A percentile compares a stretch with the other conserved stretches of the same genome.
phyloP scores from a whole-genome alignment of 2,329 filamentous ascomycete species.

The Xylariales sp. region DNA sequence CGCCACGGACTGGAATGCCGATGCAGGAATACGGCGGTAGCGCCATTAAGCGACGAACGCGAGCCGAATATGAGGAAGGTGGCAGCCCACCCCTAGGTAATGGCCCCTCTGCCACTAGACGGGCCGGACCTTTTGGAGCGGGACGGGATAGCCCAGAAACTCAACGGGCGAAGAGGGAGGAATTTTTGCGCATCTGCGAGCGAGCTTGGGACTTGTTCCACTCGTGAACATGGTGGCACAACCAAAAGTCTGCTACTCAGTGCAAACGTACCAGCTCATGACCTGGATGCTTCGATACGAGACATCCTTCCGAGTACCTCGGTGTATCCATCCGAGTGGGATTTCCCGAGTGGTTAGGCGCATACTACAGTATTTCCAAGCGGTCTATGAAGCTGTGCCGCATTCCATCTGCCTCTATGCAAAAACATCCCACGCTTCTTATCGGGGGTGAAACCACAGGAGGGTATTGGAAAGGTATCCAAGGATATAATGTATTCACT shows the following conservation, averaged over 20 bases:
- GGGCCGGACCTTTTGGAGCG: conserved; percentile 68
- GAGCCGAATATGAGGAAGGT: conserved; percentile 92
- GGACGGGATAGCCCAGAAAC: conserved; percentile 80
- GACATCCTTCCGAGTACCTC: no score
- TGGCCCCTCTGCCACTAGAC: conserved; percentile 56
- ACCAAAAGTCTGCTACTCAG: conserved; percentile 17
- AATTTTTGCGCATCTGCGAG: conserved; percentile 82
- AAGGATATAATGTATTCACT: conserved; percentile 4
- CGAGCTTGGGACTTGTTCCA: conserved; percentile 97
- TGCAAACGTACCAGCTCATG: conserved; percentile 19
- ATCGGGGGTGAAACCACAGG: no score
- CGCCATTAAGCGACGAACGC: conserved; percentile 66
- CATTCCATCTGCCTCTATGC: no score
- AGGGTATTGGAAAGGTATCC: not conserved
- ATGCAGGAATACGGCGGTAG: conserved; percentile 50
- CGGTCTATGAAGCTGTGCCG: no score
- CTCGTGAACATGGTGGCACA: conserved; percentile 51
- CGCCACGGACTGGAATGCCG: conserved; percentile 55
- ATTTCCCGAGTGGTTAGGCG: no score
- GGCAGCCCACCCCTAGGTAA: conserved; percentile 75
- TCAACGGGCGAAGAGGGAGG: conserved; percentile 81
- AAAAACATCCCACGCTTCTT: no score
- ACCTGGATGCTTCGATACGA: conserved; percentile 14
- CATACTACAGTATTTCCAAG: no score
- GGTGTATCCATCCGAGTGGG: no score